Evolutionary conservation across 2,329 filamentous ascomycete genomes (phyloP), one percentile per base, ranked within the genome.

Genomic region (Rhinocladiella similis): DNA sequence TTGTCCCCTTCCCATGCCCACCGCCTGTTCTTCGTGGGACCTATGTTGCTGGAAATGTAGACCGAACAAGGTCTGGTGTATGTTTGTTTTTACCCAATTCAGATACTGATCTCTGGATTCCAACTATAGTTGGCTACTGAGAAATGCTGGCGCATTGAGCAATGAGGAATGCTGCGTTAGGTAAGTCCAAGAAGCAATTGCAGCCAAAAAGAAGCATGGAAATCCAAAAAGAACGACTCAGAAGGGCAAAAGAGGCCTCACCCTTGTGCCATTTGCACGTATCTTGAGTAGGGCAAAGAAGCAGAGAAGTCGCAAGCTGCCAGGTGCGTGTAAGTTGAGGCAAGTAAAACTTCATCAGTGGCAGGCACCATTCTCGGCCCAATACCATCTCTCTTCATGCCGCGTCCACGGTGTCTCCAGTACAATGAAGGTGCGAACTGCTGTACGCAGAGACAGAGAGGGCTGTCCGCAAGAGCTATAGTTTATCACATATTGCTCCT

Each of bases 141-240:
- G 53, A 54, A 62, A 62, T 62, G 59, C 51, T 57, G 53, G 47
- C 56, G 56, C 53, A 54, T 42, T 56, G 59, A 47, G 43, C 53
- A 54, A 50, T 33, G 46, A 46, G 49, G 27, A 45, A 59, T 56
- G 53, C 20, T 57, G 36, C 43, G 54, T 54, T 50, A 57, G 50
- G 50, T 55, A 59, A 62, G 56, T 54, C 59, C 49, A 54, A 56
- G 54, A 59, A 35, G 43, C 43, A 47, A 29, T 47, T 52, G 48
- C 59, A 54, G 54, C 18, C 53, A 52, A 62, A 59, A 62, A 25
- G 47, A 39, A 41, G 41, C 20, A 41, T 42, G 50, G 50, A 49
- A 33, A 62, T 59, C 59, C 56, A 62, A 62, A 62, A 62, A 61
- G 59, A 62, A 59, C 59, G 56, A 62, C 50, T 49, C 54, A 20